Percentiles rank a stretch among this genome's conserved stretches.
Evolutionary conservation across 495 filamentous ascomycete species (phyloP).

Genomic region (Annulohypoxylon maeteangense): DNA sequence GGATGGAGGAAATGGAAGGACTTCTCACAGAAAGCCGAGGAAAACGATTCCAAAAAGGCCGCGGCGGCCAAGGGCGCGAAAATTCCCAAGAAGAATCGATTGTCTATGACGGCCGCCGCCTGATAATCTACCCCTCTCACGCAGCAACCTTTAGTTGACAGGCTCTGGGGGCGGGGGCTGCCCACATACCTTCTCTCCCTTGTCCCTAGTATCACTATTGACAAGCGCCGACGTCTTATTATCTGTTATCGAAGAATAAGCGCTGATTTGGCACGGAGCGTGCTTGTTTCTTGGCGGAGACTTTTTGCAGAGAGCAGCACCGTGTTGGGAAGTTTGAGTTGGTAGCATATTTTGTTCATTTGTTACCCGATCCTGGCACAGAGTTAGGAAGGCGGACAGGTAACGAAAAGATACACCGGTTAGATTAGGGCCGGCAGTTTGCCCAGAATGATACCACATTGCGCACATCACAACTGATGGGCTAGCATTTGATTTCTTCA

Average conservation of each 20-base stretch:
- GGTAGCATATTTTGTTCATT: neutral
- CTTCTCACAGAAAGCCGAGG: conserved; percentile 61
- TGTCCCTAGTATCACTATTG: conserved; percentile 14
- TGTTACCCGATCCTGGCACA: conserved; percentile 6
- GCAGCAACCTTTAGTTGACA: neutral
- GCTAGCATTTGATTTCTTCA: neutral
- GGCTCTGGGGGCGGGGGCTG: neutral
- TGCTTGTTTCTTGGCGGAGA: neutral
- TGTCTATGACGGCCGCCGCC: conserved; percentile 46
- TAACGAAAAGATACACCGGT: conserved; percentile 23
- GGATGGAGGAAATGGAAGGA: conserved; percentile 98
- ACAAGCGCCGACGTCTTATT: neutral
- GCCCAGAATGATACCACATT: conserved; percentile 42
- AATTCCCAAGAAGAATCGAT: conserved; percentile 52
- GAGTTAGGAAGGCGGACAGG: neutral
- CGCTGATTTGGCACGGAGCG: neutral
- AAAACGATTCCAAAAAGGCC: conserved; percentile 49
- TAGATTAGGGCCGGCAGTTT: conserved; percentile 1
- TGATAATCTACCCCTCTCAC: conserved; percentile 3
- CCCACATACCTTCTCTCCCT: neutral
- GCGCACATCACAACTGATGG: neutral
- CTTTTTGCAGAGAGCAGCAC: neutral
- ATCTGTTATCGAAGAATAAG: conserved; percentile 13
- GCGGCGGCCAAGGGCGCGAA: conserved; percentile 45
- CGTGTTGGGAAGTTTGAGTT: neutral